Conservation (phyloP, 169 alveolate genomes). For the Plasmodium gallinaceum region DNA sequence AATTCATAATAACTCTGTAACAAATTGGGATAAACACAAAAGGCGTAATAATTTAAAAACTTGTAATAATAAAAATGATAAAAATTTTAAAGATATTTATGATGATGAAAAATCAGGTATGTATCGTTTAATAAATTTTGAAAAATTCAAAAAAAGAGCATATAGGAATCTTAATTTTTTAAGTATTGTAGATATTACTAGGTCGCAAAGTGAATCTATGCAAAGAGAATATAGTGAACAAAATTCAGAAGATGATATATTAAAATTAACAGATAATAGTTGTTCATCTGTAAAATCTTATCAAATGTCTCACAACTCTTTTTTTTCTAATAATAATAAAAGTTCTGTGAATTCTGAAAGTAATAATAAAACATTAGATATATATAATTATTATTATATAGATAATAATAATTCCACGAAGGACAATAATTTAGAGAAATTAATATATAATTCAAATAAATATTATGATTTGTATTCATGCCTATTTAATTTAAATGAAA, state of each 20-base stretch:
- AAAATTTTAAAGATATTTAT: not conserved
- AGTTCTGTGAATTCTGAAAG: not conserved
- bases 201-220: constrained; percentile 14
- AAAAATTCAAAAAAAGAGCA: constrained; percentile 57
- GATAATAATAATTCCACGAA: constrained; percentile 1
- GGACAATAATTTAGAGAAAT: constrained; percentile 15
- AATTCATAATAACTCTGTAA: not conserved
- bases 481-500: not conserved
- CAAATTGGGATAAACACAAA: not conserved
- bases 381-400: constrained; percentile 38
- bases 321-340: not conserved
- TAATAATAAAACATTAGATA: constrained; percentile 26
- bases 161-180: constrained; percentile 53
- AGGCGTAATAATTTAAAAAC: not conserved
- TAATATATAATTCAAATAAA: not conserved
- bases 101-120: constrained; percentile 1
- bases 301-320: not conserved
- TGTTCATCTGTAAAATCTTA: not conserved
- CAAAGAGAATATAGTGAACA: not conserved
- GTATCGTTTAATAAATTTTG: constrained; percentile 40
- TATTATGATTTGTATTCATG: constrained; percentile 1
- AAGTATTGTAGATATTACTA: constrained; percentile 62
- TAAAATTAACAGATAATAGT: constrained; percentile 3
- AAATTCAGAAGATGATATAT: constrained; percentile 19
- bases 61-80: not conserved